Base-by-base conservation (phyloP, 306 rosid species). In the Rubus parviflorus region DNA sequence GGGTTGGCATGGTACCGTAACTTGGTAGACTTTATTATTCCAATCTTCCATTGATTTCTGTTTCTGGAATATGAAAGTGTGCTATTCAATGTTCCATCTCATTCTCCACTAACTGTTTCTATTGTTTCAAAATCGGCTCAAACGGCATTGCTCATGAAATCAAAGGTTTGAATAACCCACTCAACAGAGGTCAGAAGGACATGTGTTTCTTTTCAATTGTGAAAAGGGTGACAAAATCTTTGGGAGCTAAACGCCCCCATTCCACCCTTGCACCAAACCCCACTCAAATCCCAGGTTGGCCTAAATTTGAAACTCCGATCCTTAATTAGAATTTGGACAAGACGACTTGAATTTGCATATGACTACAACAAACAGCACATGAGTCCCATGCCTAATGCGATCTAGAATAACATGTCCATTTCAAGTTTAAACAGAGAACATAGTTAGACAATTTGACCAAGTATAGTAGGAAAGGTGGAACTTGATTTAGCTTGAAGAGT, bases 131-230 rank as follows among this genome's bases (percentile, higher is more conserved):
- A 73, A 41, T 42, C 54, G 61, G 69, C 43, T 58, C 45, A 43
- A 58, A 23, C 51, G 45, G 61, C 43, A 16, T 22, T 3, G 41
- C n/a, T 47, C 45, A 22, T 19, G 23, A 58, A 74, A 74, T 15
- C 54, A 74, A 74, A 74, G 69, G 57, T 58, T 74, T 74, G 77
- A 74, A 74, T 3, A 74, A 25, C 57, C 57, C 77, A 74, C 77
- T 54, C 41, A 56, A 46, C 68, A 73, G 53, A 41, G 47, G 47
- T 73, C 68, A 58, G 42, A 73, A 1, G 41, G 41, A 22, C 53
- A 57, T 22, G 4, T 51, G 12, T 19, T 19, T 16, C 22, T 51
- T 49, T 5, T 16, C 10, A 8, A 22, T 43, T 43, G 35, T 11
- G n/a, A 12, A 45, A 35, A 51, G 45, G 35, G 75, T 38, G 37